Evolutionary conservation across 2,329 filamentous ascomycete genomes (phyloP), one percentile per base, ranked within the genome.

Genomic region (Cordyceps javanica): DNA sequence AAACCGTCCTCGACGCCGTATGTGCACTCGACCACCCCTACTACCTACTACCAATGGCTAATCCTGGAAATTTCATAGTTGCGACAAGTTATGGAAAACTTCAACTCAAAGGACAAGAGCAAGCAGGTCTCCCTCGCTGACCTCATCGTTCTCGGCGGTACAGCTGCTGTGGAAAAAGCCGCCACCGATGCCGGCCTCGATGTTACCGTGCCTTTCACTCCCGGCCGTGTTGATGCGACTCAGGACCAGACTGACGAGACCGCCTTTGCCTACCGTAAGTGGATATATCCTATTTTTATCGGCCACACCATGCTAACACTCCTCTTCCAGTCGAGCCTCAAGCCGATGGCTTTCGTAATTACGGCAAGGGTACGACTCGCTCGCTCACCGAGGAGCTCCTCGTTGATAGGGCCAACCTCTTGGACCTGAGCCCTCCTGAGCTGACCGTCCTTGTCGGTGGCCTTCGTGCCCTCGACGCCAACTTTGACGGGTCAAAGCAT

Each of bases 321-420:
- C n/a, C n/a, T n/a, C 5, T 28, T 23, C 21, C 19, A 52, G 53
- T 92, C 30, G 82, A 90, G 76, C 88, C 89, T 1, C 63, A 75
- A 32, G 81, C 80, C n/a, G 89, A 92, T 63, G 87, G 86, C 5
- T 91, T 92, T 87, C 87, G 88, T 67, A 91, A 89, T 80, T 91
- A 88, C 68, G 88, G 88, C 67, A 77, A 81, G 63, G 82, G 82
- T 1, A 84, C 79, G 2, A 60, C 71, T 1, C 83, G 85, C 45
- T 85, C 85, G 30, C 79, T 77, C 63, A 80, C 83, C 6, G 89
- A 92, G 74, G 81, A 89, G 66, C 79, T 83, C 67, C 80, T 92
- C 21, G 78, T 92, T 54, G 89, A 92, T 79, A 79, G 77, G 62
- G 88, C 89, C 1, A 77, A 88, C 61, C 82, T 88, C 16, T 81